A percentile compares a stretch with the other conserved stretches of the same genome.
Conservation (phyloP, 176 grass and related monocot species). For the Triticum monococcum region DNA sequence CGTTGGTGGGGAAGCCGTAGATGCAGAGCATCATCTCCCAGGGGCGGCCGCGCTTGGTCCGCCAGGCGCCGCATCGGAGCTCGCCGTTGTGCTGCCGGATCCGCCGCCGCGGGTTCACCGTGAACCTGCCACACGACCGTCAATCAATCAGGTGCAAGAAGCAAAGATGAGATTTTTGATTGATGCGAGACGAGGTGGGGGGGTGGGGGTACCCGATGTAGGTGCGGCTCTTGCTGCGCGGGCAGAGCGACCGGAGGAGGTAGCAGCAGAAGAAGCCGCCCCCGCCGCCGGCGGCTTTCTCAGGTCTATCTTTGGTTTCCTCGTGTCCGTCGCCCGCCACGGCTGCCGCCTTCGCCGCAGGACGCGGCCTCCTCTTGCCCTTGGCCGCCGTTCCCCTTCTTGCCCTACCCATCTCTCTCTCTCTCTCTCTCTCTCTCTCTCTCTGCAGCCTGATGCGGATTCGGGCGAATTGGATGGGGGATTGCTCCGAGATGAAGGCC, state of each 20-base stretch:
- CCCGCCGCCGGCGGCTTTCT: not conserved
- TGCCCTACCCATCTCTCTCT: slow-evolving; percentile 23
- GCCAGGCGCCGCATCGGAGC: slow-evolving; percentile 64
- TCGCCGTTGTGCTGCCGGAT: slow-evolving; percentile 98
- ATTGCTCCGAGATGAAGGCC: not conserved
- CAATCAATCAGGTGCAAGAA: not conserved
- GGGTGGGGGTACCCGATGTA: slow-evolving; percentile 67
- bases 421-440: not conserved
- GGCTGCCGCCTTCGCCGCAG: not conserved
- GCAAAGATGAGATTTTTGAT: not conserved
- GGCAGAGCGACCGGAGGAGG: slow-evolving; percentile 75
- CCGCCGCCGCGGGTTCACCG: slow-evolving; percentile 79
- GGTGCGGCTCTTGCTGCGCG: slow-evolving; percentile 62
- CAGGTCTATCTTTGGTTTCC: not conserved
- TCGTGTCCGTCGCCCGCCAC: not conserved
- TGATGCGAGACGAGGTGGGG: not conserved
- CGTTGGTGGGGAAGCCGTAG: slow-evolving; percentile 81
- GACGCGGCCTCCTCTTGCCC: not conserved
- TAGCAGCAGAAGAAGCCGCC: slow-evolving; percentile 84
- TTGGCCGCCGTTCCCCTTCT: not conserved
- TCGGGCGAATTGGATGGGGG: not conserved
- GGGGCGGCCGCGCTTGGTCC: slow-evolving; percentile 68
- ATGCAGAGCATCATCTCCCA: slow-evolving; percentile 99
- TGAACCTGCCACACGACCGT: slow-evolving; percentile 52
- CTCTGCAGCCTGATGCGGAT: not conserved